Evolutionary conservation across 2,329 filamentous ascomycete species (phyloP).

Genomic region (Botrytis fabae): DNA sequence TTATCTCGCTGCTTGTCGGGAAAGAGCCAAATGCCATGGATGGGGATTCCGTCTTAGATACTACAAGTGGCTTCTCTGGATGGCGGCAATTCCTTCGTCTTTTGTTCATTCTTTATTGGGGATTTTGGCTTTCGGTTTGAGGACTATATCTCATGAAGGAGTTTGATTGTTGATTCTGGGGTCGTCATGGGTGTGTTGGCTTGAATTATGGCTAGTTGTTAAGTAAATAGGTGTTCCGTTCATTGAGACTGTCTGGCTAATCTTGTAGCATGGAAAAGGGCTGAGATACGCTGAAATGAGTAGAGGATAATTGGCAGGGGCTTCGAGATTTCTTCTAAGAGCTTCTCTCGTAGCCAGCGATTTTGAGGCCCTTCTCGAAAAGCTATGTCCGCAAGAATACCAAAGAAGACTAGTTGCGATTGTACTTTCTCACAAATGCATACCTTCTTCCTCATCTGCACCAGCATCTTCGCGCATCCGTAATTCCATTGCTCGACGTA

Average conservation of each 20-base stretch:
- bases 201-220: neutral
- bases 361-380: neutral
- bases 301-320: neutral
- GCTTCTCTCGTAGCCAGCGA: neutral
- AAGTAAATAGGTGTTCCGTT: neutral
- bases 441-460: slow-evolving; percentile 55
- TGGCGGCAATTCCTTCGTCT: neutral
- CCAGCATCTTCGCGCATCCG: slow-evolving; percentile 50
- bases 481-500: slow-evolving; percentile 56
- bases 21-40: neutral
- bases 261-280: neutral
- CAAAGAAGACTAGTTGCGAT: neutral
- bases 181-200: neutral
- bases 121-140: neutral
- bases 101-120: neutral
- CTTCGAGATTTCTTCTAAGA: neutral
- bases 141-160: too few relatives aligned
- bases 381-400: neutral
- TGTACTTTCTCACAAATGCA: slow-evolving; percentile 55
- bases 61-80: neutral
- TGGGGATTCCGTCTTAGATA: neutral
- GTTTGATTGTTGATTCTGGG: neutral
- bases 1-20: neutral
- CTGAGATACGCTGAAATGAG: neutral
- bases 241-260: neutral